Evolutionary conservation across 2,329 filamentous ascomycete genomes (phyloP), one percentile per base, ranked within the genome.

Genomic region (Phoma sp.): DNA sequence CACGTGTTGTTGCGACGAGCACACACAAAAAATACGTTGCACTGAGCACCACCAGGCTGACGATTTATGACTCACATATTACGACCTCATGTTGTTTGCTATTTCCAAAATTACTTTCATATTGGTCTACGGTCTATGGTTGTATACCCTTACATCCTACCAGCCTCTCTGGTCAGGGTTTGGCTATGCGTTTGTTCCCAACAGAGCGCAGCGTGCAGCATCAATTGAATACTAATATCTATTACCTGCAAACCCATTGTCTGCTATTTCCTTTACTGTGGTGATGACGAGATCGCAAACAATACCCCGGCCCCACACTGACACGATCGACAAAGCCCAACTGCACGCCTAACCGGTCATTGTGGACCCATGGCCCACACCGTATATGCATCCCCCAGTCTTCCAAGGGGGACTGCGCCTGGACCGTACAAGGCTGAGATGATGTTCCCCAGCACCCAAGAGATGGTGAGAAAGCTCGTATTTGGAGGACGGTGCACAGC

Each of bases 271-370:
- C 9, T 30, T 17, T 23, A 9, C 7, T 32, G 33, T 30, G 17
- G 28, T n/a, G 18, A 30, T 26, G 15, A 20, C 18, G 25, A 2
- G 20, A 25, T 12, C 5, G 9, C 20, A 17, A 7, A 17, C 11
- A 25, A 17, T 3, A n/a, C 15, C 4, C 29, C 17, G n/a, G 37
- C 26, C 33, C 26, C 32, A 23, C 33, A 33, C 12, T 34, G 45
- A 45, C 51, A 42, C 21, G 29, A 30, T 17, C 30, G 43, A 18
- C 28, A 32, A 46, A 21, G 51, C 43, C 4, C 10, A n/a, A n/a
- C 20, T 37, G 51, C 33, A 43, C 47, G 47, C 45, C 38, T 45
- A 30, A 40, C 45, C 51, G 51, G 51, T 54, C 51, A 49, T 30
- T 54, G 51, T 54, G 45, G 51, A 32, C 23, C 47, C 38, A n/a